Evolutionary conservation across 2,329 filamentous ascomycete species (phyloP).

Genomic region (Stagonosporopsis tanaceti): DNA sequence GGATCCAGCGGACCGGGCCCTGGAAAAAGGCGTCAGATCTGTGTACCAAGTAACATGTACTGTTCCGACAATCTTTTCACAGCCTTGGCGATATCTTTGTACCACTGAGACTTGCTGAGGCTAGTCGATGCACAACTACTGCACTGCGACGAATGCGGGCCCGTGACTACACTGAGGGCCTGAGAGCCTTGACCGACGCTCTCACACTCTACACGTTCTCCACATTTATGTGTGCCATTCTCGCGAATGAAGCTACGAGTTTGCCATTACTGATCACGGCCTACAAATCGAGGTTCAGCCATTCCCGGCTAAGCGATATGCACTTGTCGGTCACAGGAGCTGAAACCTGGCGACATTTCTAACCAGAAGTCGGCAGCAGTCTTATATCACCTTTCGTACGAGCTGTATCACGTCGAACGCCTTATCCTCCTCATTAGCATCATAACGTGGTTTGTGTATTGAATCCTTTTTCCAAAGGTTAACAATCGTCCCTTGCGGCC

Average conservation of each 20-base stretch:
- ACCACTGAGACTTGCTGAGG: slow-evolving; percentile 35
- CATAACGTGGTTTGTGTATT: slow-evolving; percentile 25
- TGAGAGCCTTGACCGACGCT: slow-evolving; percentile 27
- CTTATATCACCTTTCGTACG: slow-evolving; percentile 8
- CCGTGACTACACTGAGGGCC: slow-evolving; percentile 30
- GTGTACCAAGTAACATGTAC: slow-evolving; percentile 36
- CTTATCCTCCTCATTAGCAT: slow-evolving; percentile 13
- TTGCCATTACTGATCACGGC: slow-evolving; percentile 28
- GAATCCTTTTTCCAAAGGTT: slow-evolving; percentile 9
- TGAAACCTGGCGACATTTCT: neutral
- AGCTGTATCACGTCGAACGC: neutral
- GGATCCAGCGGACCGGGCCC: slow-evolving; percentile 41
- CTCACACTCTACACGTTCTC: slow-evolving; percentile 25
- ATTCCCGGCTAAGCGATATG: slow-evolving; percentile 16
- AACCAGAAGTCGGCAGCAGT: neutral
- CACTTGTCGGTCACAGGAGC: slow-evolving; percentile 10
- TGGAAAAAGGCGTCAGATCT: slow-evolving; percentile 37
- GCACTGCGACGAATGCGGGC: slow-evolving; percentile 38
- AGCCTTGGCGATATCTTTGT: slow-evolving; percentile 49
- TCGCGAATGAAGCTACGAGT: slow-evolving; percentile 40
- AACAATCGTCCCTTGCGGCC: slow-evolving; percentile 22
- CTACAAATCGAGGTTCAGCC: slow-evolving; percentile 11
- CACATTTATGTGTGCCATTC: slow-evolving; percentile 25
- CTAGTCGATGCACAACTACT: slow-evolving; percentile 33
- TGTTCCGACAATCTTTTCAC: slow-evolving; percentile 35